These are phyloP conservation scores for Hygrophoropsis aurantiaca DNA, from an alignment of 768 basidiomycete species.

Conservation along the genomic window DNA sequence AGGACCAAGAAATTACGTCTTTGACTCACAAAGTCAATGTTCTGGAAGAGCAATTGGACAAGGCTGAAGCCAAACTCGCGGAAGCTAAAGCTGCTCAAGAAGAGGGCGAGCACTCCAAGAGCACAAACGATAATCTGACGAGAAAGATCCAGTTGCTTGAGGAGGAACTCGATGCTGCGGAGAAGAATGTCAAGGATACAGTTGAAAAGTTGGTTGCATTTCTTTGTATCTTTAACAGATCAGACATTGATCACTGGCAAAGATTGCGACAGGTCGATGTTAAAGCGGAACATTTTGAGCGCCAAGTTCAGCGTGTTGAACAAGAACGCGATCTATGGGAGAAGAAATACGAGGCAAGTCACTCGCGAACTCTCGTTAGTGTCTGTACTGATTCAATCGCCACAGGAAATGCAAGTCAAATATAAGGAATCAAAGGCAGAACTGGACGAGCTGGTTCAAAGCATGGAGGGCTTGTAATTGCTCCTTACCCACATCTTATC, in stretches of 20 bases:
- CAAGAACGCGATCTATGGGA: constrained; percentile 93
- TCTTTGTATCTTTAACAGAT: constrained; percentile 10
- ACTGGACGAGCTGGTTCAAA: constrained; percentile 76
- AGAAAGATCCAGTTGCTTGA: constrained; percentile 91
- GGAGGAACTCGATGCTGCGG: constrained; percentile 92
- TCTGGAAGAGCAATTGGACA: constrained; percentile 68
- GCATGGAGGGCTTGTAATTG: constrained; percentile 69
- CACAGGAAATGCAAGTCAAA: constrained; percentile 70
- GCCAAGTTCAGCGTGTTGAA: constrained; percentile 82
- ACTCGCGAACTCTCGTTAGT: not conserved
- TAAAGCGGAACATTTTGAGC: constrained; percentile 98
- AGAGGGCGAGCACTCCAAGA: constrained; percentile 70
- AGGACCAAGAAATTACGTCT: constrained; percentile 86
- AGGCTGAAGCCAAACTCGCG: constrained; percentile 62
- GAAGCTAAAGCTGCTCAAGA: constrained; percentile 63
- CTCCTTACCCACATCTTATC: constrained; percentile 1
- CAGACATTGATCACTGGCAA: constrained; percentile 16
- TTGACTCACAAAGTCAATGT: constrained; percentile 68
- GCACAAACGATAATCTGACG: constrained; percentile 66
- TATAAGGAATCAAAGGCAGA: constrained; percentile 75
- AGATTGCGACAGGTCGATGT: constrained; percentile 96
- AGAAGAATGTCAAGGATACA: constrained; percentile 96
- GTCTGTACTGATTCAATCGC: constrained; percentile 7
- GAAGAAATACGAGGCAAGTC: constrained; percentile 84
- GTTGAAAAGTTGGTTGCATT: constrained; percentile 80